These are phyloP conservation scores for Boletus fagicola DNA, from an alignment of 768 basidiomycete genomes.

Conservation along the genomic window DNA sequence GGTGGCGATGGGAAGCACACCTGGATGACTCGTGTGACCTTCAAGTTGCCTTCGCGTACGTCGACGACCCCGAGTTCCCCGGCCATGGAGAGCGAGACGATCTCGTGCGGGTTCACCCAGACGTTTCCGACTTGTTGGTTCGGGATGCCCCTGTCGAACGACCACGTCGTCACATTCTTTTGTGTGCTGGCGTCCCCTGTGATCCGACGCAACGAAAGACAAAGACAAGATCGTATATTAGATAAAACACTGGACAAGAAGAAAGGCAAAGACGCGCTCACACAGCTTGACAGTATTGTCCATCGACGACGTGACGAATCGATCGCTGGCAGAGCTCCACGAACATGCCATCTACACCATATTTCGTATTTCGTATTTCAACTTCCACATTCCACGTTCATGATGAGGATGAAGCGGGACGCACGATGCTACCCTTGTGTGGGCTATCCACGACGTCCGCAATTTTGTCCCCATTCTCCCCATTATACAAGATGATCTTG, in stretches of 20 bases:
- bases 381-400: neutral
- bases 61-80: conserved; percentile 86
- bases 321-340: conserved; percentile 79
- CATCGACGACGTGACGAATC: conserved; percentile 76
- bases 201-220: neutral
- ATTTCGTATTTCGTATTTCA: neutral
- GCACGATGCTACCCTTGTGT: conserved; percentile 75
- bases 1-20: conserved; percentile 40
- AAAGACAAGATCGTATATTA: neutral
- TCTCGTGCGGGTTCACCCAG: conserved; percentile 69
- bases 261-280: conserved; percentile 27
- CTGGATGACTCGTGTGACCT: conserved; percentile 58
- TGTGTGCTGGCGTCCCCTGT: conserved; percentile 79
- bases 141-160: conserved; percentile 66
- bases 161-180: conserved; percentile 68
- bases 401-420: conserved; percentile 27
- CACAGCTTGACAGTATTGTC: conserved; percentile 89
- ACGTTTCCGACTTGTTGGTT: conserved; percentile 87
- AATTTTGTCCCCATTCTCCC: conserved; percentile 78
- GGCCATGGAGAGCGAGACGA: conserved; percentile 81
- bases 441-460: conserved; percentile 64
- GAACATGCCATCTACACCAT: conserved; percentile 58
- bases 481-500: conserved; percentile 87
- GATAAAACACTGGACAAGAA: neutral
- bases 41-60: conserved; percentile 54